These are phyloP conservation scores for Alternaria dauci DNA, from an alignment of 2,329 filamentous ascomycete genomes.

Conservation along the genomic window DNA sequence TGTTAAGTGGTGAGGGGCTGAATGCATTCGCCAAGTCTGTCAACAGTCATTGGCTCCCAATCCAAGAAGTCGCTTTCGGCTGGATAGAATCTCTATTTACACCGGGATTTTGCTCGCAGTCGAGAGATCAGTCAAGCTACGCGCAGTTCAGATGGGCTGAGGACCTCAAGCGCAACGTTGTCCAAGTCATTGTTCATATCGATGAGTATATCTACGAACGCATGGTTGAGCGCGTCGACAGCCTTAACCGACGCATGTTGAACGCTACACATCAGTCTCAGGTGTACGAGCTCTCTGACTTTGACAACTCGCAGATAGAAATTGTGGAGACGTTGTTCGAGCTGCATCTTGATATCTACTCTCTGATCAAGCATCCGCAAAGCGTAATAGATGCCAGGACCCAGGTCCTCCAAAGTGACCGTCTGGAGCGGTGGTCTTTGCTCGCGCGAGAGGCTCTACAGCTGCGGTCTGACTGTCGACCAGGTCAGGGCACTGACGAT, in stretches of 20 bases:
- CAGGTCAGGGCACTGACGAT: slow-evolving; percentile 44
- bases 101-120: slow-evolving; percentile 45
- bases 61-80: slow-evolving; percentile 61
- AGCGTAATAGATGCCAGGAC: slow-evolving; percentile 63
- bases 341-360: slow-evolving; percentile 72
- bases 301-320: slow-evolving; percentile 56
- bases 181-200: slow-evolving; percentile 61
- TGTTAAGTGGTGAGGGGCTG: slow-evolving; percentile 53
- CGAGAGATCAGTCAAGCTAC: slow-evolving; percentile 58
- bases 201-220: slow-evolving; percentile 62
- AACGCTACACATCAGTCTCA: slow-evolving; percentile 23
- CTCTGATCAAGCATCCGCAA: slow-evolving; percentile 67
- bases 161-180: slow-evolving; percentile 63
- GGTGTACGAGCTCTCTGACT: slow-evolving; percentile 31
- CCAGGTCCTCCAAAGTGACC: slow-evolving; percentile 64
- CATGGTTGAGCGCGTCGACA: slow-evolving; percentile 47
- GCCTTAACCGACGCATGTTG: slow-evolving; percentile 42
- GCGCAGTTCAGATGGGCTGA: slow-evolving; percentile 63
- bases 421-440: slow-evolving; percentile 67
- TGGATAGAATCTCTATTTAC: slow-evolving; percentile 64
- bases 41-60: slow-evolving; percentile 58
- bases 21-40: slow-evolving; percentile 53
- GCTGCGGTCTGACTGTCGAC: slow-evolving; percentile 37
- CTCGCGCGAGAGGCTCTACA: slow-evolving; percentile 65
- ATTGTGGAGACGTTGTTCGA: slow-evolving; percentile 70